Evolutionary conservation across 2,329 filamentous ascomycete species (phyloP).

Genomic region (Didymella sp.): DNA sequence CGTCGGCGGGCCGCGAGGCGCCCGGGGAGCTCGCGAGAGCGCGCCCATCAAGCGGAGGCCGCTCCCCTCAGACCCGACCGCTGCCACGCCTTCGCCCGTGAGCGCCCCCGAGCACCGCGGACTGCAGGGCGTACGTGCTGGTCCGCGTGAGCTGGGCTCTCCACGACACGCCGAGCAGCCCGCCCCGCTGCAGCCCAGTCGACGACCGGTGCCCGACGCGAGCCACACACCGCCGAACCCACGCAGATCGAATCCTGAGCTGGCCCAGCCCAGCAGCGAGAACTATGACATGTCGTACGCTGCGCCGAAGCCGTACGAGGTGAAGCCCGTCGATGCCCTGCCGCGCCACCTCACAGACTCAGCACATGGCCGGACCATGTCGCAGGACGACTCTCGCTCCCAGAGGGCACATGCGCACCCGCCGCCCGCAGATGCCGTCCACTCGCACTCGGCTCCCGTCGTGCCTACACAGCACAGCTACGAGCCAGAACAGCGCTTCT

Average conservation of each 20-base stretch:
- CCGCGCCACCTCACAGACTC: constrained; percentile 32
- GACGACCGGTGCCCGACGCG: constrained; percentile 41
- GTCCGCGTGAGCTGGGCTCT: constrained; percentile 46
- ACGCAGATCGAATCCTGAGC: constrained; percentile 31
- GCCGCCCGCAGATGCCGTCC: constrained; percentile 45
- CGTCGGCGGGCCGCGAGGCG: constrained; percentile 49
- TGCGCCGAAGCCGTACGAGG: constrained; percentile 47
- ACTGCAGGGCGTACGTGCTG: constrained; percentile 39
- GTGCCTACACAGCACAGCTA: constrained; percentile 47
- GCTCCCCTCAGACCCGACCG: constrained; percentile 78
- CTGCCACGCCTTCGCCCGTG: constrained; percentile 50
- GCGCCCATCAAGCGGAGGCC: constrained; percentile 81
- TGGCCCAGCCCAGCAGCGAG: constrained; percentile 28
- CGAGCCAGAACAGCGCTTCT: constrained; percentile 26
- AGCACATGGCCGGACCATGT: constrained; percentile 32
- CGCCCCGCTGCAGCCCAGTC: constrained; percentile 31
- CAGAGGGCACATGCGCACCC: constrained; percentile 31
- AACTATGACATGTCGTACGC: constrained; percentile 48
- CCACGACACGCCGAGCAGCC: constrained; percentile 39
- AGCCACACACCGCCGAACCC: constrained; percentile 34
- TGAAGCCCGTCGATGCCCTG: constrained; percentile 39
- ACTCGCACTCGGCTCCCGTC: constrained; percentile 55
- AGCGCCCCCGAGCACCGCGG: constrained; percentile 42
- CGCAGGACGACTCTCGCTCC: constrained; percentile 40
- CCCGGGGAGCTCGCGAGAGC: constrained; percentile 54